phyloP scores from a whole-genome alignment of 75 land plant genomes.

The Pinus taeda region DNA sequence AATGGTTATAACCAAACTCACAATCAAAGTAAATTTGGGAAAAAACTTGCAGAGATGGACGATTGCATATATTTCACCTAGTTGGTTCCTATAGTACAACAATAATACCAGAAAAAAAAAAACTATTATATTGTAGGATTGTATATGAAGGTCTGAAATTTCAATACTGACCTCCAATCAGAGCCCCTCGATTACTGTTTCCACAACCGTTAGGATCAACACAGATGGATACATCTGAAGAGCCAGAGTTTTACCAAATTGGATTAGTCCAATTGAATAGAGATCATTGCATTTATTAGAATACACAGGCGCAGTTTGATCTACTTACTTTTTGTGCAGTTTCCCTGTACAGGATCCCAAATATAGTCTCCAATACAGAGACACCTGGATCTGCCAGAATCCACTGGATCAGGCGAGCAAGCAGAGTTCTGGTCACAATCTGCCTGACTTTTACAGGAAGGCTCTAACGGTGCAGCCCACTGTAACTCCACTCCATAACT shows the following conservation, averaged over 20 bases:
- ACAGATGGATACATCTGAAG: not conserved
- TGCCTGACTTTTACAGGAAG: conserved; percentile 21
- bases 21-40: too few species aligned
- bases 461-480: conserved; percentile 50
- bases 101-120: too few species aligned
- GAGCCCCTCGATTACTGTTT: not conserved
- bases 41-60: too few species aligned
- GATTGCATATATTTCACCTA: too few species aligned
- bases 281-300: not conserved
- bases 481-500: conserved; percentile 44
- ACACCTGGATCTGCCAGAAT: conserved; percentile 18
- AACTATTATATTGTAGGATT: too few species aligned
- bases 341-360: conserved; percentile 42
- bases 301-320: too few species aligned
- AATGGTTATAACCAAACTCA: too few species aligned
- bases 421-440: conserved; percentile 32
- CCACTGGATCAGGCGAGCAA: conserved; percentile 22
- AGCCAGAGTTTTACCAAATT: not conserved
- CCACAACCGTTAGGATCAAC: not conserved
- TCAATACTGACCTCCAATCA: not conserved
- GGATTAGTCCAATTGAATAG: not conserved
- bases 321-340: conserved; percentile 32
- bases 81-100: too few species aligned
- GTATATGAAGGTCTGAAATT: too few species aligned
- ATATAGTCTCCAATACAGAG: conserved; percentile 21